These are phyloP conservation scores for Pneumocystis wakefieldiae DNA, from an alignment of 1,139 yeast genomes.

Conservation along the genomic window DNA sequence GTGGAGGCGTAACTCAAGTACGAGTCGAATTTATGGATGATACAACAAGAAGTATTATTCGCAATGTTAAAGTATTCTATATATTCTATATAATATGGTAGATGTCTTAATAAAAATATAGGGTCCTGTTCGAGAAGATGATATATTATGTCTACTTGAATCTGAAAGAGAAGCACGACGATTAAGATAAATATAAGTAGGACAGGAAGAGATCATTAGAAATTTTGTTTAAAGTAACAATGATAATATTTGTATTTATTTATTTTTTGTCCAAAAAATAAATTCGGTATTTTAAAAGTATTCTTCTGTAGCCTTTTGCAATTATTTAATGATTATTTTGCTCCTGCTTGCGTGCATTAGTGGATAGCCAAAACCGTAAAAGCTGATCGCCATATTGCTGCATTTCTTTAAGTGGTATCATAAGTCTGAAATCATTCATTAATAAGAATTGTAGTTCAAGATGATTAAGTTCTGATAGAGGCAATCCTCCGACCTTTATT, in stretches of 20 bases:
- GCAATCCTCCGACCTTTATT: conserved; percentile 56
- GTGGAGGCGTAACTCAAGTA: conserved; percentile 99
- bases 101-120: conserved; percentile 10
- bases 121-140: conserved; percentile 99
- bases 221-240: not conserved
- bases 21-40: conserved; percentile 99
- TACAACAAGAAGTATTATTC: conserved; percentile 94
- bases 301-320: not conserved
- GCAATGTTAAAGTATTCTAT: conserved; percentile 59
- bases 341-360: not conserved
- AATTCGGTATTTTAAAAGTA: not conserved
- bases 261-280: not conserved
- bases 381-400: conserved; percentile 81
- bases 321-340: not conserved
- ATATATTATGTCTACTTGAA: conserved; percentile 97
- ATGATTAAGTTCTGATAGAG: conserved; percentile 83
- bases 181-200: conserved; percentile 25
- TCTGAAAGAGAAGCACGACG: conserved; percentile 98
- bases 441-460: conserved; percentile 78
- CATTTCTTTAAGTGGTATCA: conserved; percentile 80
- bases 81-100: not conserved
- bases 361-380: conserved; percentile 60
- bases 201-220: not conserved
- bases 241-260: not conserved
- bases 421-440: conserved; percentile 67